Conservation (phyloP, 192 early-diverging fungal genomes). For the Mortierella hygrophila region DNA sequence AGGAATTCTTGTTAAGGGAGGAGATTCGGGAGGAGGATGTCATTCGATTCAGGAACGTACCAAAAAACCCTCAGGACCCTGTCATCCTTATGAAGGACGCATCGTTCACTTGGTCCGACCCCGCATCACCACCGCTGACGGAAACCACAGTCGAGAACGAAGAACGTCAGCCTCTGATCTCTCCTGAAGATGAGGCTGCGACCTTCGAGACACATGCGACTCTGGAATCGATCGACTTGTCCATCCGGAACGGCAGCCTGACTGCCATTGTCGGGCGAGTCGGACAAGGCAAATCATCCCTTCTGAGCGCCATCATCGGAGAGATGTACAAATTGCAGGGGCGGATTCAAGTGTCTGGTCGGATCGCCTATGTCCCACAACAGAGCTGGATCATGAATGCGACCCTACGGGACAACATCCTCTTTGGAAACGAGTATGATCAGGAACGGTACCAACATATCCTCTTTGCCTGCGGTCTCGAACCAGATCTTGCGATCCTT, state of each 20-base stretch:
- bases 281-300: slow-evolving; percentile 82
- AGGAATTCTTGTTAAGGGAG: slow-evolving; percentile 29
- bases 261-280: slow-evolving; percentile 76
- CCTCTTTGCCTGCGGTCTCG: slow-evolving; percentile 21
- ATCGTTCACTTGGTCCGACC: slow-evolving; percentile 9
- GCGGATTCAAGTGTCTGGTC: slow-evolving; percentile 67
- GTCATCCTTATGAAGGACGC: slow-evolving; percentile 14
- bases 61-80: not conserved
- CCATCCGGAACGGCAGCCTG: slow-evolving; percentile 54
- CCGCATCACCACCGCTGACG: not conserved
- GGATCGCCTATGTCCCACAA: slow-evolving; percentile 70
- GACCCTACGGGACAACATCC: slow-evolving; percentile 53
- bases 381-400: slow-evolving; percentile 55
- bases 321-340: slow-evolving; percentile 79
- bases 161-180: not conserved
- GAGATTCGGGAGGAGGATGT: slow-evolving; percentile 32
- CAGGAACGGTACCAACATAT: slow-evolving; percentile 23
- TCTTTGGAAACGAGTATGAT: slow-evolving; percentile 49
- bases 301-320: slow-evolving; percentile 79
- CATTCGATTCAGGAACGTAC: not conserved
- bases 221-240: slow-evolving; percentile 53
- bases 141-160: not conserved
- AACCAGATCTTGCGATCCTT: slow-evolving; percentile 32
- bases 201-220: slow-evolving; percentile 10
- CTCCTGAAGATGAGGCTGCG: no score